Base-by-base conservation (phyloP, 768 basidiomycete species). In the Tylopilus sp. region DNA sequence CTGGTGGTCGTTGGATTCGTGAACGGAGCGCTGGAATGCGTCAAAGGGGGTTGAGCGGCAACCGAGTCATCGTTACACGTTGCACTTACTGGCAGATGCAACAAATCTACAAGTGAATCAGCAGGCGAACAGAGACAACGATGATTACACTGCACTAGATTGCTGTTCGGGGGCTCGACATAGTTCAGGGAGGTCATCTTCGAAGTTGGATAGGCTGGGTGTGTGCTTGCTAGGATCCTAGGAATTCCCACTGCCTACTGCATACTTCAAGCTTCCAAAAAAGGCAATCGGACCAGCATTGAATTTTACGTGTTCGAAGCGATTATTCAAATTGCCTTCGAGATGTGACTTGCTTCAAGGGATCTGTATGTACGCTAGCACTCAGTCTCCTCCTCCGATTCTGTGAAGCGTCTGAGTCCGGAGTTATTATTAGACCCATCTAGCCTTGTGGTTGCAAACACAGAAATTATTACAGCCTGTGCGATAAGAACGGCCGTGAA, bases 1-100 rank as follows among this genome's bases (percentile, higher is more conserved):
- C 71, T 78, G 0, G 89, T 85, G 0, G 87, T 88, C 1, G 78
- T 78, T 11, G 92, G 93, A 28, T 91, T 81, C 9, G 82, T 71
- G 63, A 94, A 93, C 3, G 91, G 89, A 50, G 77, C 76, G 22
- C 86, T 87, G 62, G 29, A 16, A 45, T 21, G 26, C 19, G 45
- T 49, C 43, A 28, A 36, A 22, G 45, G 29, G 36, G 56, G 54
- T 52, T 24, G 36, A 33, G 37, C 25, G 40, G 45, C 37, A n/a
- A n/a, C n/a, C n/a, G n/a, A n/a, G 19, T 34, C 31, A 12, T 30
- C 52, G 34, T 42, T 19, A 26, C 53, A 38, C 30, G 51, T 12
- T 45, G 29, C 50, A 54, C 59, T 55, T 59, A 85, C 86, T 79
- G 81, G 70, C 87, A 90, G 60, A 89, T 89, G 61, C 87, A 91